These are phyloP conservation scores for Hermanozyma aechmeae DNA, from an alignment of 805 yeast species.

Conservation along the genomic window DNA sequence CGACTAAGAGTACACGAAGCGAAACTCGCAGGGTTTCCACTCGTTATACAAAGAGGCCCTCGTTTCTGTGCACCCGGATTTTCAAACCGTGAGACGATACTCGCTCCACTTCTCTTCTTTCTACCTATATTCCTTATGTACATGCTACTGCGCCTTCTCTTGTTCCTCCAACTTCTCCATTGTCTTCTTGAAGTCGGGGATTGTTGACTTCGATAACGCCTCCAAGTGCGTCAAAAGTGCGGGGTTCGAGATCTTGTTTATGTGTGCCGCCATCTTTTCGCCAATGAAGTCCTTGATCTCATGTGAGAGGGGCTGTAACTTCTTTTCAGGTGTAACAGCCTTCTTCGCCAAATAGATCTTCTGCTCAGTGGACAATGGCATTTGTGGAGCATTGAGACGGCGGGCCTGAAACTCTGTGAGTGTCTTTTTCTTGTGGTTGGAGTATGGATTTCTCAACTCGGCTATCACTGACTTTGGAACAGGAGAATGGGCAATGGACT, in stretches of 20 bases:
- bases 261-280: conserved; percentile 32
- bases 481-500: conserved; percentile 55
- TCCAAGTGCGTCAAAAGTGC: conserved; percentile 31
- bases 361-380: conserved; percentile 66
- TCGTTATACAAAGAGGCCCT: no score
- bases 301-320: conserved; percentile 30
- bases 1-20: no score
- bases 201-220: conserved; percentile 19
- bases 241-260: conserved; percentile 25
- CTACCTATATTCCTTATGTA: no score
- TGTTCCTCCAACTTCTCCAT: conserved; percentile 11
- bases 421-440: conserved; percentile 48
- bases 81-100: no score
- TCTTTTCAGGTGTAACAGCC: conserved; percentile 25
- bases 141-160: conserved; percentile 2
- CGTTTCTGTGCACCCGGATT: no score
- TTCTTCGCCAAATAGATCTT: conserved; percentile 53
- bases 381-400: conserved; percentile 56
- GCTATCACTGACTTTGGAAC: conserved; percentile 58
- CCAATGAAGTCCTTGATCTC: conserved; percentile 53
- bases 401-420: conserved; percentile 56
- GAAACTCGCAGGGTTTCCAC: no score
- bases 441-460: conserved; percentile 69
- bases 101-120: no score
- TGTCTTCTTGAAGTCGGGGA: conserved; percentile 23